A percentile compares a stretch with the other conserved stretches of the same genome.
These are phyloP conservation scores for Apophysomyces variabilis DNA, from an alignment of 371 early-diverging fungal species.

Conservation along the genomic window DNA sequence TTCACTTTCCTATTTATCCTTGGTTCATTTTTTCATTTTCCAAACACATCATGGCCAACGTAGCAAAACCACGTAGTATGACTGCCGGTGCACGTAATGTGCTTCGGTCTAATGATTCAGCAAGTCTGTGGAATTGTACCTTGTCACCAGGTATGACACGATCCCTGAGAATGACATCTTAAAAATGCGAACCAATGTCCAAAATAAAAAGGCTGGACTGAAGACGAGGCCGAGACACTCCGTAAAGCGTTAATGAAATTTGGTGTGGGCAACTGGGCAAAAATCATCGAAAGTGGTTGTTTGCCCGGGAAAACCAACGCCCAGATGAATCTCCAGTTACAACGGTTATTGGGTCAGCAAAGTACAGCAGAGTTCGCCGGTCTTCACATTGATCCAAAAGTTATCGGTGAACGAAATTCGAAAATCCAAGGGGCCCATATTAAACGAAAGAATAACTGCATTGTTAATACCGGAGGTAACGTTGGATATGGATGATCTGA, in stretches of 20 bases:
- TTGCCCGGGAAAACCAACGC: constrained; percentile 90
- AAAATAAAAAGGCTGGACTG: constrained; percentile 77
- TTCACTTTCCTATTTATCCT: constrained; percentile 20
- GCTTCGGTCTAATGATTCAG: constrained; percentile 89
- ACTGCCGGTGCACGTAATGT: constrained; percentile 87
- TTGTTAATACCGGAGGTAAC: constrained; percentile 85
- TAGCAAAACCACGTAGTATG: constrained; percentile 81
- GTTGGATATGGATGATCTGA: constrained; percentile 62
- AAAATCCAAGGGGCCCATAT: constrained; percentile 80
- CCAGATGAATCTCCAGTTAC: constrained; percentile 93
- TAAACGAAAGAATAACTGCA: constrained; percentile 89
- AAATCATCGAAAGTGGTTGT: constrained; percentile 87
- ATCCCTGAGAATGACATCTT: not conserved
- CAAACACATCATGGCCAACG: constrained; percentile 24
- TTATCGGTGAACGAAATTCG: constrained; percentile 82
- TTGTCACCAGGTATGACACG: constrained; percentile 74
- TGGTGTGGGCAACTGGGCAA: constrained; percentile 94
- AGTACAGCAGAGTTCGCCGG: constrained; percentile 93
- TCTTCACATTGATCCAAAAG: constrained; percentile 87
- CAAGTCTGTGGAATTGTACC: constrained; percentile 91
- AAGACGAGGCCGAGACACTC: constrained; percentile 81
- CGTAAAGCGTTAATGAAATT: constrained; percentile 86
- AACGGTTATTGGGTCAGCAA: constrained; percentile 92
- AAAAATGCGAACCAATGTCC: not conserved
- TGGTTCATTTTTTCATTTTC: constrained; percentile 4